Conservation (phyloP, 805 yeast genomes). For the Saturnispora dispora region DNA sequence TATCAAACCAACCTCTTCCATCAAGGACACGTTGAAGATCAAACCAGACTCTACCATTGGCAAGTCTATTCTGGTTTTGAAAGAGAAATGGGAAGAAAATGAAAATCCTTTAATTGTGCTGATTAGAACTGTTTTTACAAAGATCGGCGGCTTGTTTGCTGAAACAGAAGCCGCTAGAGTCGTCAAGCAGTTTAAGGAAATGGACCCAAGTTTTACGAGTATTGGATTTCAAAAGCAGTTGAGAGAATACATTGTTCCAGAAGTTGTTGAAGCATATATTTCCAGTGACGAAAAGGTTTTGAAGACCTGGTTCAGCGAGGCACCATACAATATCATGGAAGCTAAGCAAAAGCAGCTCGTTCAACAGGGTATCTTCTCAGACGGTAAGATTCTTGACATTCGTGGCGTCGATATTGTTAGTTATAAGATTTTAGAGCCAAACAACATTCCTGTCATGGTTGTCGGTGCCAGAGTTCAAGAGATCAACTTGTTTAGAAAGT, state of each 20-base stretch:
- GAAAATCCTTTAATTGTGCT: conserved; percentile 84
- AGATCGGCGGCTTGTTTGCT: conserved; percentile 80
- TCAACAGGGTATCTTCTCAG: conserved; percentile 86
- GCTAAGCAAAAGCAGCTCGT: conserved; percentile 88
- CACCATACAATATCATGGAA: conserved; percentile 89
- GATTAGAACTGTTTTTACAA: conserved; percentile 70
- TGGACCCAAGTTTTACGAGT: conserved; percentile 82
- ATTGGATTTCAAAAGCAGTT: conserved; percentile 74
- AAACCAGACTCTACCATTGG: conserved; percentile 64
- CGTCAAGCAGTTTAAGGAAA: conserved; percentile 69
- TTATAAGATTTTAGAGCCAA: conserved; percentile 81
- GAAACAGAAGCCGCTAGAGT: conserved; percentile 96
- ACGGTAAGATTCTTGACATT: conserved; percentile 84
- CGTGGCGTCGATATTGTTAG: conserved; percentile 90
- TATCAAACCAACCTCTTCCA: conserved; percentile 46
- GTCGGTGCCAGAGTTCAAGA: conserved; percentile 97
- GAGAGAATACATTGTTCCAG: conserved; percentile 91
- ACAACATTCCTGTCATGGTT: conserved; percentile 85
- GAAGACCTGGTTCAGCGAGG: conserved; percentile 91
- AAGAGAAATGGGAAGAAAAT: conserved; percentile 80
- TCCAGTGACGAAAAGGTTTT: conserved; percentile 79
- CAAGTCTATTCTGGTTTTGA: conserved; percentile 48
- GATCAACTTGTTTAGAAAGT: conserved; percentile 77
- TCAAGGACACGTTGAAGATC: conserved; percentile 54
- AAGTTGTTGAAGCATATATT: conserved; percentile 88